Base-by-base conservation (phyloP, 2,329 filamentous ascomycete genomes). In the Aspergillus novoparasiticus region DNA sequence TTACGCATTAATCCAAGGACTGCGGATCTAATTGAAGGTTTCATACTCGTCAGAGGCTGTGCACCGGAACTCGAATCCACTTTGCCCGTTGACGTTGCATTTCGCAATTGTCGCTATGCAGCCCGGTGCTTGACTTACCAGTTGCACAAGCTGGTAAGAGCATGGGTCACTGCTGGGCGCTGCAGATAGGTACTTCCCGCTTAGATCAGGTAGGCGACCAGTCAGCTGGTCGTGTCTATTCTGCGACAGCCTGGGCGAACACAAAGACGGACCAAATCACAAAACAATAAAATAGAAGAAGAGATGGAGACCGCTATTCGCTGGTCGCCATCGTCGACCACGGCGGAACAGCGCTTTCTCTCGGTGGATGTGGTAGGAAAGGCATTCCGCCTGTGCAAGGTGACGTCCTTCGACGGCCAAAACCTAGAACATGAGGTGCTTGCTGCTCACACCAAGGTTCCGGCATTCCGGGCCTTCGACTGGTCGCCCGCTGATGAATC, bases 401-500 rank as follows among this genome's bases (percentile, higher is more conserved):
- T 87, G 57, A 78, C 75, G 11, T 69, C 72, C 6, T 75, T 78
- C 57, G 71, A 76, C 56, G 74, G 76, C 53, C 73, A 71, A 16
- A 76, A 75, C 21, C 69, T 88, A 59, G 76, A 80, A 23, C 86
- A 87, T 77, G 81, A 84, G 59, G 79, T 84, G 23, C 71, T 88
- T 8, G 81, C 83, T 21, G 80, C 82, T 2, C 82, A 84, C 61
- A 82, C 82, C 68, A 84, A 85, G 65, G 81, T 89, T 1, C 86
- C 86, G 32, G 82, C 84, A 32, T 89, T 89, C 71, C 86, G 85
- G 45, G 87, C 87, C 16, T 89, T 89, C 74, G 87, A 89, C 73
- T 89, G 87, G 87, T 89, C 86, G 8, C 84, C 84, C 59, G 80
- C 79, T 41, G 81, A 88, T 67, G 84, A 87, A 62, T 80, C 81